A percentile compares a stretch with the other conserved stretches of the same genome.
Evolutionary conservation across 768 basidiomycete species (phyloP).

Genomic region (Tricholoma terreum): DNA sequence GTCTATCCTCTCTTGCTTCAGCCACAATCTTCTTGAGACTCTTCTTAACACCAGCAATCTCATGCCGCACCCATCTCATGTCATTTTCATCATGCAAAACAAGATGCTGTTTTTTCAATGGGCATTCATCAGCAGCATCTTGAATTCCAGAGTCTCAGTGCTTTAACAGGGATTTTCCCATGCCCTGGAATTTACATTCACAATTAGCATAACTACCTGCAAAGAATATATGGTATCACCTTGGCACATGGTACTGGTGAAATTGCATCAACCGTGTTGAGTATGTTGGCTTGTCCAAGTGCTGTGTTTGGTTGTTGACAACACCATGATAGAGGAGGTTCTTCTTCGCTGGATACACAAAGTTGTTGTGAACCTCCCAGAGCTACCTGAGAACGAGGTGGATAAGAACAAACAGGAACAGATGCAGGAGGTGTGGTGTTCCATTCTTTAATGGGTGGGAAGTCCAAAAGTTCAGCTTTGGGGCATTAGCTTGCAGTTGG

Average conservation of each 20-base stretch:
- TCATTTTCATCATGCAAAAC: background rate
- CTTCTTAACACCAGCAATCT: background rate
- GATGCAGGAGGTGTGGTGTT: background rate
- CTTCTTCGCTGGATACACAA: background rate
- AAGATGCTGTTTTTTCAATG: background rate
- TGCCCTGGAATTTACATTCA: background rate
- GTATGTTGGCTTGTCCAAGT: background rate
- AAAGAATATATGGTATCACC: background rate
- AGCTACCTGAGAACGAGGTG: background rate
- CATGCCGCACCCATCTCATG: background rate
- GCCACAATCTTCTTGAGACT: background rate
- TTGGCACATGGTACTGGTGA: background rate
- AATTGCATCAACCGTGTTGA: background rate
- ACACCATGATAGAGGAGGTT: background rate
- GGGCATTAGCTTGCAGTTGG: too few relatives aligned
- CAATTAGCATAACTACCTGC: background rate
- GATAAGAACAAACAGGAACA: background rate
- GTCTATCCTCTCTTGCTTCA: background rate
- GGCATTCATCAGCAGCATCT: background rate
- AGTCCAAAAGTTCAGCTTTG: too few relatives aligned
- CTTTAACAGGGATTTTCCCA: background rate
- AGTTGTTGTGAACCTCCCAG: background rate
- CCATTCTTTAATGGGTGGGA: background rate
- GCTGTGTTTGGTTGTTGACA: background rate
- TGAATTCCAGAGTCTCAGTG: background rate